phyloP scores from a whole-genome alignment of 2,329 filamentous ascomycete species.

The Fusarium irregulare region DNA sequence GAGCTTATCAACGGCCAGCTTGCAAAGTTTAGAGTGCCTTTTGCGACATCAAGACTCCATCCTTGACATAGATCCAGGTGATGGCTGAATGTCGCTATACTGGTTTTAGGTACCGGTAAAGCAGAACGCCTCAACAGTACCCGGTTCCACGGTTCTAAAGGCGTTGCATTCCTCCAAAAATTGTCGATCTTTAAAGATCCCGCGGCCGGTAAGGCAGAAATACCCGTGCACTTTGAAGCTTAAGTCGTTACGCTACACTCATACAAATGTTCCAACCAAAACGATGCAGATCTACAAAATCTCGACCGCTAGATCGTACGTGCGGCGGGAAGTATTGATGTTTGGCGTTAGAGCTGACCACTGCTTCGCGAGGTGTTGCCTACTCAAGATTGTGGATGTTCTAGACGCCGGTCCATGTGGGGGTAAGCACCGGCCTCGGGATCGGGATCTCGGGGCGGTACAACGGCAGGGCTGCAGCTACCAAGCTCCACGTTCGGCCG shows the following conservation, averaged over 20 bases:
- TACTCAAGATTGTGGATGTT: conserved; percentile 3
- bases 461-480: conserved; percentile 30
- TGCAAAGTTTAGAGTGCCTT: background rate
- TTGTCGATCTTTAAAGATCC: background rate
- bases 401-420: conserved; percentile 9
- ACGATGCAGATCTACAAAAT: background rate
- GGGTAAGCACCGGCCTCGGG: conserved; percentile 1
- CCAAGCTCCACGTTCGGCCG: conserved; percentile 5
- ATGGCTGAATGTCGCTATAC: background rate
- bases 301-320: background rate
- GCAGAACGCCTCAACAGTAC: background rate
- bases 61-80: background rate
- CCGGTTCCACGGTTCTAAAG: background rate
- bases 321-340: background rate
- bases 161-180: conserved; percentile 1
- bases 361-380: background rate
- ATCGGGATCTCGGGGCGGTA: conserved; percentile 5
- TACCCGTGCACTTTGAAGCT: background rate
- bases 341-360: background rate
- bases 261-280: background rate
- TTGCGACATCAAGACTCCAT: background rate
- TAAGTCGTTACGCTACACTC: background rate
- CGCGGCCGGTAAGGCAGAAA: background rate
- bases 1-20: background rate
- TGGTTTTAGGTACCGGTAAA: background rate